Conservation (phyloP, 2,329 filamentous ascomycete genomes). For the Penicillium occitanis region DNA sequence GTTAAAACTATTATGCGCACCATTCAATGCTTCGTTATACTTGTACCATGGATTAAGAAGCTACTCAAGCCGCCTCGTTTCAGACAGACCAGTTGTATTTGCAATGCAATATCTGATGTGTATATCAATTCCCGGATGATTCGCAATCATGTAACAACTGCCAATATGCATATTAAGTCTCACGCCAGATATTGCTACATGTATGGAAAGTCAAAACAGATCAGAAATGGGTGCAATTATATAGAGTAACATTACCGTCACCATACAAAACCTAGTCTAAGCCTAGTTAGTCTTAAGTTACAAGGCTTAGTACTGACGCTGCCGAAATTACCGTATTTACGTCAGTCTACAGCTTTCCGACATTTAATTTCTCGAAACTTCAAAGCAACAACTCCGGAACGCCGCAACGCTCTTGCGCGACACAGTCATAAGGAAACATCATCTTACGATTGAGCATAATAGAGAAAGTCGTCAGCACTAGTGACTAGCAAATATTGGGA, state of each 20-base stretch:
- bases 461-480: not conserved
- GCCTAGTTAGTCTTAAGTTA: not conserved
- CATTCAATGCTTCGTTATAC: not conserved
- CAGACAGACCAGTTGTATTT: not conserved
- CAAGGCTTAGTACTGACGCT: not conserved
- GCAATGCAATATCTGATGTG: not conserved
- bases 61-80: not conserved
- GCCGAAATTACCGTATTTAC: not conserved
- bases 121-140: not conserved
- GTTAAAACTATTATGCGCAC: not conserved
- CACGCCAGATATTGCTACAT: not conserved
- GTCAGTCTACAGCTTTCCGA: slow-evolving; percentile 6
- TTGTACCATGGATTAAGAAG: not conserved
- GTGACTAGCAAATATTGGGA: not conserved
- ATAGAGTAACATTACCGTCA: not conserved
- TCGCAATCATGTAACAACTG: not conserved
- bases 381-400: not conserved
- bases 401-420: not conserved
- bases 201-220: not conserved
- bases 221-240: not conserved
- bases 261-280: not conserved
- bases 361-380: not conserved
- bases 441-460: not conserved
- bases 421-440: not conserved
- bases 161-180: not conserved